Evolutionary conservation across 1,284 basidiomycete genomes (phyloP).

Genomic region (Leccinum griseonigrum): DNA sequence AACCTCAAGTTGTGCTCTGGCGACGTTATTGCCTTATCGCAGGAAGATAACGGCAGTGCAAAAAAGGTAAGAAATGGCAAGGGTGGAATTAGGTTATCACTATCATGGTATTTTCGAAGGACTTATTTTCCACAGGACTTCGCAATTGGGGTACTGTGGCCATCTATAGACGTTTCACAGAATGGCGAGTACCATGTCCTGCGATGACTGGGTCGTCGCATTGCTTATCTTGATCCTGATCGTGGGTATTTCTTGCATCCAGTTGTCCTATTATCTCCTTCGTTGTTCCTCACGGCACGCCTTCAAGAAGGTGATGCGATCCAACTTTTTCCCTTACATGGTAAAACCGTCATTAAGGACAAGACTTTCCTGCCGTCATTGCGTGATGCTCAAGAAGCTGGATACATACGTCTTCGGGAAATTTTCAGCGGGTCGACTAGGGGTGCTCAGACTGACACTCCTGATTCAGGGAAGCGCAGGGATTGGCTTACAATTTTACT

Average conservation of each 20-base stretch:
- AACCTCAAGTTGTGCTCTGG: conserved; percentile 63
- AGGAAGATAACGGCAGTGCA: conserved; percentile 33
- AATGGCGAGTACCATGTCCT: conserved; percentile 45
- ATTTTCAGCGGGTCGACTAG: conserved; percentile 22
- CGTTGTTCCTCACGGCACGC: conserved; percentile 58
- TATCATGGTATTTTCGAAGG: conserved; percentile 10
- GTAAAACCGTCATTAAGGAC: conserved; percentile 34
- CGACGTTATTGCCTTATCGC: conserved; percentile 61
- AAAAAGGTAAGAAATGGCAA: conserved; percentile 36
- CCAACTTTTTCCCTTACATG: conserved; percentile 49
- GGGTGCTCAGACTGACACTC: conserved; percentile 1
- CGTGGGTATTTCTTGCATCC: conserved; percentile 12
- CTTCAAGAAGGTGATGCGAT: conserved; percentile 47
- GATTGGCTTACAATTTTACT: conserved; percentile 69
- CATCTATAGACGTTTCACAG: conserved; percentile 54
- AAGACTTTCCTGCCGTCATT: conserved; percentile 49
- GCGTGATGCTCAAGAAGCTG: conserved; percentile 47
- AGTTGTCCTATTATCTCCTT: conserved; percentile 56
- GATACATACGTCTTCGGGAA: conserved; percentile 52
- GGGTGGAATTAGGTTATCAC: conserved; percentile 12
- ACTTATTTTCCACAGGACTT: conserved; percentile 43
- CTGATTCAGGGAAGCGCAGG: conserved; percentile 41
- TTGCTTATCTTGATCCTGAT: conserved; percentile 21
- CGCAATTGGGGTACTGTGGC: conserved; percentile 70
- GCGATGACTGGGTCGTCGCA: conserved; percentile 9